A percentile compares a stretch with the other conserved stretches of the same genome.
Conservation (phyloP, 495 filamentous ascomycete genomes). For the Penicillium dipodomyicola region DNA sequence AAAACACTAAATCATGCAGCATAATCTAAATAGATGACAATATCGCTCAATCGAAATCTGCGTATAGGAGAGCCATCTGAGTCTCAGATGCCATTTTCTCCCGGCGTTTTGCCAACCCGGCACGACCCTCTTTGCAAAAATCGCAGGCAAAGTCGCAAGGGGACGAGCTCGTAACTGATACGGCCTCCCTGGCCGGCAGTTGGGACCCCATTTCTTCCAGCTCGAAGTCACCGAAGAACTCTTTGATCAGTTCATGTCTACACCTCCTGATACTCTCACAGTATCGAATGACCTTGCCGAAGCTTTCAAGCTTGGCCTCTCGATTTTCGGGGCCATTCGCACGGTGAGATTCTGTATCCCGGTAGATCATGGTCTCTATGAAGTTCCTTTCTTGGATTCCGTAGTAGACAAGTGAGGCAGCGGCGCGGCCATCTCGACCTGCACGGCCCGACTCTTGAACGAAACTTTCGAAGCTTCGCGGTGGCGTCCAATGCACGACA, state of each 20-base stretch:
- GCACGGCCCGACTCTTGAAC: conserved; percentile 95
- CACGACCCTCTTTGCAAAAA: conserved; percentile 72
- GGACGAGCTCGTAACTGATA: conserved; percentile 17
- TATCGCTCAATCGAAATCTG: conserved; percentile 4
- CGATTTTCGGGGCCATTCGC: conserved; percentile 39
- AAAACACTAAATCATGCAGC: neutral
- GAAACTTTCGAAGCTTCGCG: conserved; percentile 90
- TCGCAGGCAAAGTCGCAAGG: conserved; percentile 87
- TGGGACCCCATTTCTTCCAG: conserved; percentile 43
- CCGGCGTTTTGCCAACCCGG: conserved; percentile 61
- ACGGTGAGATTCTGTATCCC: conserved; percentile 37
- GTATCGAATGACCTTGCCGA: conserved; percentile 66
- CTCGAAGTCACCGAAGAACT: conserved; percentile 74
- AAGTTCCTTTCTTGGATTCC: conserved; percentile 78
- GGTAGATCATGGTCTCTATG: conserved; percentile 51
- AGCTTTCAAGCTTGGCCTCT: conserved; percentile 43
- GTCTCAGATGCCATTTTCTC: conserved; percentile 32
- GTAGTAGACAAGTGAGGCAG: conserved; percentile 85
- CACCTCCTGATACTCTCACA: conserved; percentile 74
- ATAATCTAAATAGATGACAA: neutral
- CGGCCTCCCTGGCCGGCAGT: conserved; percentile 16
- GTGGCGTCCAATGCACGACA: conserved; percentile 88
- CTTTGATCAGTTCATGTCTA: conserved; percentile 71
- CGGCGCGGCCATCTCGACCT: conserved; percentile 83
- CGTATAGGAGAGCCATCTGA: conserved; percentile 8